Conservation (phyloP, 345 rosid genomes). For the Salix dunnii region DNA sequence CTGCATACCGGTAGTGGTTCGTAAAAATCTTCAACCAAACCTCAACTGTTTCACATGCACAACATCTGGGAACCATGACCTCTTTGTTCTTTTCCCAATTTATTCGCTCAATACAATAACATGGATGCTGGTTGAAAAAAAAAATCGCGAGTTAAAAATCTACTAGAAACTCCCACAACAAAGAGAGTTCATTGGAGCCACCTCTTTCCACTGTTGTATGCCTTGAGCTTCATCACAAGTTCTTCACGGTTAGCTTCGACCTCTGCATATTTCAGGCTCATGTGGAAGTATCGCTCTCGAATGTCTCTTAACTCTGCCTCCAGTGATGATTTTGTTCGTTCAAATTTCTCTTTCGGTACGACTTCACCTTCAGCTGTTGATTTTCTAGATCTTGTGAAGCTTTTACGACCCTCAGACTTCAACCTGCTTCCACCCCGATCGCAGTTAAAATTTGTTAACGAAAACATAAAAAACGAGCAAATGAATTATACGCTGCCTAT, state of each 20-base stretch:
- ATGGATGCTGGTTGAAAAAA: no score
- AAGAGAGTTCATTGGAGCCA: constrained; percentile 27
- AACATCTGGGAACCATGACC: no score
- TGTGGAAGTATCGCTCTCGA: constrained; percentile 46
- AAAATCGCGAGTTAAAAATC: background rate
- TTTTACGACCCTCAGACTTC: constrained; percentile 22
- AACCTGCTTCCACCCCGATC: constrained; percentile 19
- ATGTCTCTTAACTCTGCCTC: constrained; percentile 54
- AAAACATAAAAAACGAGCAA: background rate
- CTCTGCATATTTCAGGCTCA: constrained; percentile 66
- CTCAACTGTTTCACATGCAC: no score
- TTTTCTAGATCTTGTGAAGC: constrained; percentile 28
- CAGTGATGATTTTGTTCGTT: constrained; percentile 42
- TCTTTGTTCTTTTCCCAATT: no score
- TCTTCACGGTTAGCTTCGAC: constrained; percentile 57
- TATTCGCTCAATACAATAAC: no score
- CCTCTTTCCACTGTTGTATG: constrained; percentile 34
- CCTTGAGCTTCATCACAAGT: constrained; percentile 58
- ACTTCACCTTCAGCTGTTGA: constrained; percentile 32
- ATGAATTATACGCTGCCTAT: no score
- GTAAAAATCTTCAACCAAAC: no score
- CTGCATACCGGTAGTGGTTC: no score
- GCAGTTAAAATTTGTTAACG: background rate
- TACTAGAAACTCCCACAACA: background rate
- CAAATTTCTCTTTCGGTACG: constrained; percentile 42